These are phyloP conservation scores for Pythium rishiriense DNA, from an alignment of 352 stramenopile genomes.

Conservation along the genomic window DNA sequence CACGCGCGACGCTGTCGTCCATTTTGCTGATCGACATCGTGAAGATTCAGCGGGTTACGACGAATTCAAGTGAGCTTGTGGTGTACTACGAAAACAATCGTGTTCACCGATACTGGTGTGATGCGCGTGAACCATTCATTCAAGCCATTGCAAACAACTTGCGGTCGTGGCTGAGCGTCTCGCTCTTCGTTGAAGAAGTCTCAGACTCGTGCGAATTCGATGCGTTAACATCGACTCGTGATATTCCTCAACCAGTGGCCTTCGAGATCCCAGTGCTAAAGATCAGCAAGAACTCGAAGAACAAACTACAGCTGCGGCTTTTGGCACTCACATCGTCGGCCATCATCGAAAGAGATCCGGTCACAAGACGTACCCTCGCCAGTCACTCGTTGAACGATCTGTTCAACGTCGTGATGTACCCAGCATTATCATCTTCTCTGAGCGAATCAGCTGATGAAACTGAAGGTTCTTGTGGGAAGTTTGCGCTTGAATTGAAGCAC, in stretches of 20 bases:
- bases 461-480: constrained; percentile 72
- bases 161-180: constrained; percentile 80
- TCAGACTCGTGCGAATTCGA: constrained; percentile 86
- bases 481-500: constrained; percentile 85
- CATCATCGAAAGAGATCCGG: constrained; percentile 75
- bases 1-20: constrained; percentile 68
- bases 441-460: constrained; percentile 46
- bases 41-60: constrained; percentile 86
- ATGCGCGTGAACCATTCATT: constrained; percentile 86
- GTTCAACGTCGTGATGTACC: constrained; percentile 88
- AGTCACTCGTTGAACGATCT: constrained; percentile 75
- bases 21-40: constrained; percentile 87
- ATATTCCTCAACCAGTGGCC: constrained; percentile 76
- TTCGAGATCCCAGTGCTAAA: constrained; percentile 88
- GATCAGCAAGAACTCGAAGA: constrained; percentile 77
- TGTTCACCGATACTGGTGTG: constrained; percentile 87
- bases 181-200: constrained; percentile 83
- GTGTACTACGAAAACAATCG: constrained; percentile 87
- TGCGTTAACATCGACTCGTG: constrained; percentile 66
- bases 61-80: constrained; percentile 81
- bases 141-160: constrained; percentile 86
- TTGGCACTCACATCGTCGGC: constrained; percentile 67
- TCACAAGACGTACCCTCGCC: constrained; percentile 66
- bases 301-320: constrained; percentile 72
- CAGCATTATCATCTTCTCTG: constrained; percentile 68